Conservation (phyloP, 495 filamentous ascomycete genomes). For the Xylona heveae region DNA sequence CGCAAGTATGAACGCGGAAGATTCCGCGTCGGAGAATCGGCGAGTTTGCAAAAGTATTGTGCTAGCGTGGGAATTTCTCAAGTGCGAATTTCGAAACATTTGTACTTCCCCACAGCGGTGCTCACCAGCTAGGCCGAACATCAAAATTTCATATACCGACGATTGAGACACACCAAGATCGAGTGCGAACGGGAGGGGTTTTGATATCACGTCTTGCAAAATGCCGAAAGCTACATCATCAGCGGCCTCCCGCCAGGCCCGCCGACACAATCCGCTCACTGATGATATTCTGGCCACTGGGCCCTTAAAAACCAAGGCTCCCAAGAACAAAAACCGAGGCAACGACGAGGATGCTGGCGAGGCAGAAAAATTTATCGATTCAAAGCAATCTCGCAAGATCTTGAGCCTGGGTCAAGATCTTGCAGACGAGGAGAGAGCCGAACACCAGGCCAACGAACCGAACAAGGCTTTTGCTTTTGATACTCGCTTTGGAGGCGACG, state of each 20-base stretch:
- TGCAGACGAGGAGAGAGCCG: conserved; percentile 38
- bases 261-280: conserved; percentile 5
- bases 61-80: too few relatives aligned
- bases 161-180: too few relatives aligned
- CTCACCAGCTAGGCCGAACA: too few relatives aligned
- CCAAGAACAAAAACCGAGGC: conserved; percentile 4
- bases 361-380: conserved; percentile 3
- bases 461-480: conserved; percentile 48
- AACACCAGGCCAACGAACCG: conserved; percentile 12
- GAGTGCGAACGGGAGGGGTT: too few relatives aligned
- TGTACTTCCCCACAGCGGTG: too few relatives aligned
- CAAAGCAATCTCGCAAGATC: conserved; percentile 4
- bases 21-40: too few relatives aligned
- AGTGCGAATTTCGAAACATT: too few relatives aligned
- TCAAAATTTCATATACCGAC: too few relatives aligned
- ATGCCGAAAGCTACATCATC: conserved; percentile 4
- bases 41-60: too few relatives aligned
- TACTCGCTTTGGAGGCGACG: conserved; percentile 27
- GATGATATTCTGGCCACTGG: conserved; percentile 4
- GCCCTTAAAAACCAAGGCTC: not conserved
- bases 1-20: too few relatives aligned
- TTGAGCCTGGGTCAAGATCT: conserved; percentile 17
- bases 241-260: not conserved
- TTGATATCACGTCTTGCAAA: too few relatives aligned
- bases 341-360: conserved; percentile 5